Conservation (phyloP, 345 rosid genomes). For the Reutealis trisperma region DNA sequence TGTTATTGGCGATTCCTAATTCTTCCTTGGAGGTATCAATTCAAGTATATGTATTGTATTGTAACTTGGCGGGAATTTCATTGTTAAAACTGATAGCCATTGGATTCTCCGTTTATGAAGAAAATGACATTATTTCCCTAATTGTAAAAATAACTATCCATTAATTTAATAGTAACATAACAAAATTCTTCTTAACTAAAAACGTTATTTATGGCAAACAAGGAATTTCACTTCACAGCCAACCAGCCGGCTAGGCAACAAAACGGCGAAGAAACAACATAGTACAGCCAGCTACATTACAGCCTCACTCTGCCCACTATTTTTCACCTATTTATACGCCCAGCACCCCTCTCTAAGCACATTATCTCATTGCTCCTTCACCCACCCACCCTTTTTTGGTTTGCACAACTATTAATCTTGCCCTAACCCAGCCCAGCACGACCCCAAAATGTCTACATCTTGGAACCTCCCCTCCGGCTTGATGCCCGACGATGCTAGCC, state of each 20-base stretch:
- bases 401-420: too few relatives aligned
- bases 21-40: constrained; percentile 23
- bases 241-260: constrained; percentile 11
- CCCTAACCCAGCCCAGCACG: too few relatives aligned
- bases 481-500: constrained; percentile 39
- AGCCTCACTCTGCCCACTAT: neutral
- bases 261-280: constrained; percentile 13
- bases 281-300: constrained; percentile 11
- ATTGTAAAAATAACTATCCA: neutral
- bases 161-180: neutral
- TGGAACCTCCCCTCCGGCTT: constrained; percentile 45
- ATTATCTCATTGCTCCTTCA: neutral
- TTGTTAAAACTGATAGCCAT: neutral
- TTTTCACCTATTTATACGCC: neutral
- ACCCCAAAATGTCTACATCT: neutral
- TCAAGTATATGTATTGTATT: neutral
- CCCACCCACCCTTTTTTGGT: neutral
- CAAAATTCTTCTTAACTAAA: neutral
- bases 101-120: constrained; percentile 31
- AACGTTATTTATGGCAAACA: neutral
- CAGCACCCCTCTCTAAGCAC: neutral
- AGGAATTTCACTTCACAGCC: neutral
- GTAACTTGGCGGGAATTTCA: constrained; percentile 29
- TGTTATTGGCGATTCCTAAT: neutral
- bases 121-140: constrained; percentile 9